Evolutionary conservation across 2,329 filamentous ascomycete genomes (phyloP), one percentile per base, ranked within the genome.

Genomic region (Talaromyces sp.): DNA sequence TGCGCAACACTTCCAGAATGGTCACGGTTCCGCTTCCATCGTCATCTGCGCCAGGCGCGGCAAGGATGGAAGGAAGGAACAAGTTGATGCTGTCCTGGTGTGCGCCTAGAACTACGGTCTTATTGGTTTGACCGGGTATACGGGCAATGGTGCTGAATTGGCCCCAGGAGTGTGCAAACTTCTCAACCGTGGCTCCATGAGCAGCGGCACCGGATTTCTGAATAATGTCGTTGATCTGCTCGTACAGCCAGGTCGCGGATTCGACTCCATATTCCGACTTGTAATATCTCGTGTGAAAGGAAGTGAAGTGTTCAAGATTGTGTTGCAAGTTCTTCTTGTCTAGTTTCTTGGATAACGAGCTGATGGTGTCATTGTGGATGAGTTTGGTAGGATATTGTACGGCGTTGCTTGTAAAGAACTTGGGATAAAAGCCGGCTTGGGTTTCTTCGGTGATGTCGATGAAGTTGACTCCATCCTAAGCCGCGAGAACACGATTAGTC

Each of bases 61-160:
- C 86, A 39, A 97, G 84, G 41, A 96, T 82, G 2, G 90, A 91
- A 0, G 93, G 94, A 13, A 97, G 79, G 81, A 92, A 96, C 54
- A 97, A 84, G 79, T 98, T 98, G 80, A 97, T 96, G 72, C 91
- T 96, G 78, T 98, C 94, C 76, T 96, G 93, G 77, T 97, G 93
- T 0, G 93, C 93, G 61, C 94, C 93, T 69, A 97, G 89, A 24
- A 97, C 89, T 37, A 96, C 85, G 0, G 93, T 97, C 77, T 89
- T 90, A 73, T 95, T 89, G 66, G 86, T 90, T 81, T 90, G 86
- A 64, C 94, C 94, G 0, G 94, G 94, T 58, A 99, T 92, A 7
- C 90, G 93, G 27, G 92, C 93, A 74, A 98, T 96, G 74, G 98
- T 89, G 68, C 90, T 94, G 79, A 90, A 90, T 75, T 99, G 94